Base-by-base conservation (phyloP, 2,329 filamentous ascomycete species). In the Cladophialophora exuberans region DNA sequence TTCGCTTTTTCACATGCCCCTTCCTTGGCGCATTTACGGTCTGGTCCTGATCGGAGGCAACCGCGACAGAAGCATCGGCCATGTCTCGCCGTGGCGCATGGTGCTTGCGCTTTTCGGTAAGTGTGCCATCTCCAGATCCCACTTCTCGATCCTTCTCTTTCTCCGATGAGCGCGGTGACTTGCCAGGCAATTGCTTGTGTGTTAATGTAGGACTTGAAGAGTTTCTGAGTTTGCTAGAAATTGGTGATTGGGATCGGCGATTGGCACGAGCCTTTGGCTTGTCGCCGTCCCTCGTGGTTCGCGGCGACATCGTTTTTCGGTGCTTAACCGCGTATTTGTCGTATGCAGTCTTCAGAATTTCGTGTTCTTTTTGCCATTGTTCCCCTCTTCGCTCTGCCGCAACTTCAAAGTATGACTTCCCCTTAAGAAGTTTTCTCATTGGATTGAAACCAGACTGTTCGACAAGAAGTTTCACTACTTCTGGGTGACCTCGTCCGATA, bases 351-450 rank as follows among this genome's bases (percentile, higher is more conserved):
- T 92, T 92, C 44, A 99, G 72, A 52, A 95, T 76, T 38, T 90
- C 83, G 61, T 88, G 86, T 70, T 99, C 94, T 59, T 93, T 86
- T 69, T 93, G 87, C 90, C 92, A 97, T 57, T 90, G 88, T 6
- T 92, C 89, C 0, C 94, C 93, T 62, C 86, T 85, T 35, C 90
- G 85, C 43, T 90, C 85, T 64, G 87, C 83, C 1, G 94, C 90
- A 58, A 97, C 85, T 61, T 99, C 91, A 65, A 85, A 88, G 70
- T 97, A 99, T 0, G 89, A 87, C 64, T 89, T 84, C 18, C 89
- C 89, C 63, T 86, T 85, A 63, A 85, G 86, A 22, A 86, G 81
- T 25, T 77, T 79, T 54, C 87, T 84, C 1, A 89, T 90, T 0
- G 94, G 92, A 65, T 99, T 87, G 68, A 97, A 97, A 22, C 80